Evolutionary conservation across 2,329 filamentous ascomycete species (phyloP).

Genomic region (Fusarium albosuccineum): DNA sequence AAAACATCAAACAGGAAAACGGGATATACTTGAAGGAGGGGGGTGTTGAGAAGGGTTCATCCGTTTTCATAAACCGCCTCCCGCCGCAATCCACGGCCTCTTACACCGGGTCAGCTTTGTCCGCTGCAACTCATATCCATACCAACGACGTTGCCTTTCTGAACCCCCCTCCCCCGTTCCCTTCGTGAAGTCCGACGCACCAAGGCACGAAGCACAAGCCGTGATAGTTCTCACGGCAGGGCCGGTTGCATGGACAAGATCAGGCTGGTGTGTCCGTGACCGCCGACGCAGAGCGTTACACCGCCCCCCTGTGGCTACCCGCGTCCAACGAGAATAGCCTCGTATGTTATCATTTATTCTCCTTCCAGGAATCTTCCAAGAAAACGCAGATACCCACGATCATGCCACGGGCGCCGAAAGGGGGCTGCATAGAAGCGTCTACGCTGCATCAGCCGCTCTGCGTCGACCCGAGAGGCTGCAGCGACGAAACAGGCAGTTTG

Average conservation of each 20-base stretch:
- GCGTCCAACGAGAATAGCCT: constrained; percentile 53
- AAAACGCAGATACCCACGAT: constrained; percentile 5
- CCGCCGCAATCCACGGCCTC: not conserved
- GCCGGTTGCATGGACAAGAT: constrained; percentile 43
- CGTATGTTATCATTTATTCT: constrained; percentile 46
- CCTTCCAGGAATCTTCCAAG: constrained; percentile 6
- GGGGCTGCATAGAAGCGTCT: constrained; percentile 12
- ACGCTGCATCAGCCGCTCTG: constrained; percentile 7
- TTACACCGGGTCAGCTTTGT: not conserved
- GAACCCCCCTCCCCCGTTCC: not conserved
- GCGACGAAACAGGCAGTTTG: not conserved
- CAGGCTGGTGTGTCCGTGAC: constrained; percentile 40
- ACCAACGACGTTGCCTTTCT: constrained; percentile 6
- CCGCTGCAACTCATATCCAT: not conserved
- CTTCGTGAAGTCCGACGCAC: constrained; percentile 16
- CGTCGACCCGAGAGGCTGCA: constrained; percentile 13
- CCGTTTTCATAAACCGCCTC: constrained; percentile 26
- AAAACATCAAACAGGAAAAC: constrained; percentile 21
- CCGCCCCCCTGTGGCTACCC: constrained; percentile 48
- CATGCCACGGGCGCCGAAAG: constrained; percentile 2
- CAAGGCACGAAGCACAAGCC: constrained; percentile 34
- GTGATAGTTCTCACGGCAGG: constrained; percentile 39
- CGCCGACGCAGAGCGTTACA: constrained; percentile 43
- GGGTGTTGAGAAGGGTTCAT: constrained; percentile 8
- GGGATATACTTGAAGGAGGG: constrained; percentile 21